Base-by-base conservation (phyloP, 495 filamentous ascomycete species). In the Tuber indicum region DNA sequence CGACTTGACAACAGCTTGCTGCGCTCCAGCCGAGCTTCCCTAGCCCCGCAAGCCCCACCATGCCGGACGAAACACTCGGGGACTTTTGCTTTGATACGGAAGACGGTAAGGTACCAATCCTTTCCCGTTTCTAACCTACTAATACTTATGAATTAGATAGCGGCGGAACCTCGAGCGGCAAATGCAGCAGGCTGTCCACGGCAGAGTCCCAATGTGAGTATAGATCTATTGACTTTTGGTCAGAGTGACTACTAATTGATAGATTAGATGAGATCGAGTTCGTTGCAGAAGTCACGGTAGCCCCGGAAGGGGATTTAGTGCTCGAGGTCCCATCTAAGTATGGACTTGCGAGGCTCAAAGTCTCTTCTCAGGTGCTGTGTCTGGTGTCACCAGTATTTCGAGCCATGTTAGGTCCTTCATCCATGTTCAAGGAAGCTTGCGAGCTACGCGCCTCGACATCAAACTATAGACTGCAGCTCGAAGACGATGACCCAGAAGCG, bases 351-450 rank as follows among this genome's bases (percentile, higher is more conserved):
- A 75, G 62, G 46, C 62, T 79, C 9, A 73, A 46, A 36, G 77
- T 82, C 16, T 74, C 81, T 21, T 82, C 81, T 5, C 77, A 82
- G 26, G 75, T 77, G 9, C 76, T 82, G 17, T 82, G 81, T 42
- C 39, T 73, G 47, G 71, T 75, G 46, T 82, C 81, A 4, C 70
- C 79, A 6, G 81, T 82, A 14, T 82, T 82, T 41, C 80, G 76
- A n/a, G 76, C 77, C 14, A 82, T 82, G 80, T 73, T 82, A 21
- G 75, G 79, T 26, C 76, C 76, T 36, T 49, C 52, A 1, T 79
- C 79, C 5, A 69, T 49, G 19, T 82, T 82, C 71, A 82, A 73
- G 36, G 81, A 82, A 62, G 80, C 80, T 52, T 74, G 47, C 19
- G 80, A 82, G 49, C 76, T 82, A 26, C 80, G 80, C 12, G 16